Base-by-base conservation (phyloP, 108 stramenopile genomes). In the Cyclotella sp. region DNA sequence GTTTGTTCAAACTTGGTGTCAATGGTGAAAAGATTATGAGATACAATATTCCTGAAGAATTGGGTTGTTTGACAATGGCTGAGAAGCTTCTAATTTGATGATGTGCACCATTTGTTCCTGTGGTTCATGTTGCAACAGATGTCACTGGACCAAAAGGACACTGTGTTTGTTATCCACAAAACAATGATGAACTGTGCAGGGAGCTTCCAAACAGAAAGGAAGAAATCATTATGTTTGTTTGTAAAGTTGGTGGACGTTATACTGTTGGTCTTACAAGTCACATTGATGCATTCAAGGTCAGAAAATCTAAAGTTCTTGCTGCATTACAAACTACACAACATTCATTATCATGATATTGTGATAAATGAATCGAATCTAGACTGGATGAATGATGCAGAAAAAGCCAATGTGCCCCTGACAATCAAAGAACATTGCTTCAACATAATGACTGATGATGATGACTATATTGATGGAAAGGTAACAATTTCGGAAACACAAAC, bases 41-140 rank as follows among this genome's bases (percentile, higher is more conserved):
- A 16, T 66, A 67, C 8, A 53, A 76, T 12, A 58, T 76, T 0
- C 75, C 75, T 0, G 16, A 24, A 0, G 75, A 58, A 21, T 40
- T 76, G 15, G 39, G 19, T 12, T 14, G n/a, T 13, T 44, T 76
- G 3, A 76, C 68, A 0, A 70, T 76, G n/a, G 54, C 75, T 13
- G 75, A 76, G 29, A 70, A 59, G 52, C 24, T 76, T 0, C 14
- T 76, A 9, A 76, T 76, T 24, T 0, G 68, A 18, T 34, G 75
- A 8, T 68, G 27, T 30, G 30, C 68, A 0, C 75, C 75, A 15
- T 26, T 46, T 10, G 57, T 76, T 26, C 75, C 75, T 0, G 24
- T 52, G 9, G 22, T 57, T 3, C 66, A 76, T 21, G 27, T 76
- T 0, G 57, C 22, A 29, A 8, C 42, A 15, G 75, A 67, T 4